Evolutionary conservation across 2,329 filamentous ascomycete genomes (phyloP).

Genomic region (Colletotrichum kahawae): DNA sequence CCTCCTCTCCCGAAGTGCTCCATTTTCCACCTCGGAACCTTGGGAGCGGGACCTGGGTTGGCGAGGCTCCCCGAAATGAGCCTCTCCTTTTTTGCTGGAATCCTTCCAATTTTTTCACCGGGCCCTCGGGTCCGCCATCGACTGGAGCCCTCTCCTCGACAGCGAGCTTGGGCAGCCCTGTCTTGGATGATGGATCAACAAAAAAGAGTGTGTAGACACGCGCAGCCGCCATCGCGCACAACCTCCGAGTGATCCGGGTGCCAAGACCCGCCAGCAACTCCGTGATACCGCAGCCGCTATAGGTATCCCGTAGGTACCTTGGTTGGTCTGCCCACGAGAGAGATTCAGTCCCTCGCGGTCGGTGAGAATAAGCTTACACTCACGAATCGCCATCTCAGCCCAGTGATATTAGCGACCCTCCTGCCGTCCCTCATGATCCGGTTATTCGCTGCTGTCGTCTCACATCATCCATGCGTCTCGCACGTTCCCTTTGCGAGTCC

Average conservation of each 20-base stretch:
- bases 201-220: not conserved
- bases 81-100: not conserved
- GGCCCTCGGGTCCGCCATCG: not conserved
- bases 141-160: not conserved
- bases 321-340: not conserved
- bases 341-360: not conserved
- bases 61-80: constrained; percentile 18
- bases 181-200: not conserved
- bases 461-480: constrained; percentile 16
- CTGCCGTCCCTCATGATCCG: not conserved
- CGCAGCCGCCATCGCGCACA: not conserved
- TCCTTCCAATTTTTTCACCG: not conserved
- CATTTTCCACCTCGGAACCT: constrained; percentile 10
- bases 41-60: not conserved
- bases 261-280: constrained; percentile 11
- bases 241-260: constrained; percentile 22
- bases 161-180: not conserved
- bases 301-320: not conserved
- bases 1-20: constrained; percentile 4
- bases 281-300: constrained; percentile 14
- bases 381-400: not conserved
- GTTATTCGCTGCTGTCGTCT: constrained; percentile 4
- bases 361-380: constrained; percentile 20
- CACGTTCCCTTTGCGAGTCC: not conserved
- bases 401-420: not conserved